A percentile compares a stretch with the other conserved stretches of the same genome.
Evolutionary conservation across 2,329 filamentous ascomycete genomes (phyloP).

Genomic region (Hypoxylon sp.): DNA sequence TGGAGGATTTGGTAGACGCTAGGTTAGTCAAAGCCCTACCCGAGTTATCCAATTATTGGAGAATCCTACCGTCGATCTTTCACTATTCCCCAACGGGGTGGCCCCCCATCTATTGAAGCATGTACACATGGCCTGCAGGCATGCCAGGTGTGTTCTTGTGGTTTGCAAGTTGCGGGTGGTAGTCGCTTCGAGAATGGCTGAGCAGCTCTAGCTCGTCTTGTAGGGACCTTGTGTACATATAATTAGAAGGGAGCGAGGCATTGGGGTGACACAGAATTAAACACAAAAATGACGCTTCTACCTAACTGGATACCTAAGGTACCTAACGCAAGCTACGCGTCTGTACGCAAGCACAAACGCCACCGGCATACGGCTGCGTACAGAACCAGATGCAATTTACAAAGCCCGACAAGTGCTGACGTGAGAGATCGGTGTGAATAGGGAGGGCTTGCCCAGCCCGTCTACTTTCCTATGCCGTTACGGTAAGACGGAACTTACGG

Average conservation of each 20-base stretch:
- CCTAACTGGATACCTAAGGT: no score
- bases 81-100: slow-evolving; percentile 1
- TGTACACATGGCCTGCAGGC: slow-evolving; percentile 2
- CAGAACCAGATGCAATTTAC: slow-evolving; percentile 28
- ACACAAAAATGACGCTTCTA: neutral
- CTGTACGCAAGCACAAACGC: slow-evolving; percentile 27
- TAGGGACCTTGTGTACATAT: slow-evolving; percentile 13
- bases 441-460: slow-evolving; percentile 12
- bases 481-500: slow-evolving; percentile 9
- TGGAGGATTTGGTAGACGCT: slow-evolving; percentile 26
- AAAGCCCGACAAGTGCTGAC: slow-evolving; percentile 33
- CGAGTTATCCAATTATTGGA: slow-evolving; percentile 20
- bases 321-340: slow-evolving; percentile 16
- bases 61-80: slow-evolving; percentile 19
- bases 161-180: slow-evolving; percentile 19
- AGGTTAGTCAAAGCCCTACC: slow-evolving; percentile 13
- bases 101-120: slow-evolving; percentile 2
- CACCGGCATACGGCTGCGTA: slow-evolving; percentile 15
- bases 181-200: slow-evolving; percentile 29
- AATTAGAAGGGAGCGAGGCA: slow-evolving; percentile 29
- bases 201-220: slow-evolving; percentile 18
- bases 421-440: slow-evolving; percentile 37
- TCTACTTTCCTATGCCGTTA: slow-evolving; percentile 1
- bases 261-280: slow-evolving; percentile 19
- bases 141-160: slow-evolving; percentile 20